phyloP scores from a whole-genome alignment of 768 basidiomycete genomes.

The Erythrobasidium yunnanense region DNA sequence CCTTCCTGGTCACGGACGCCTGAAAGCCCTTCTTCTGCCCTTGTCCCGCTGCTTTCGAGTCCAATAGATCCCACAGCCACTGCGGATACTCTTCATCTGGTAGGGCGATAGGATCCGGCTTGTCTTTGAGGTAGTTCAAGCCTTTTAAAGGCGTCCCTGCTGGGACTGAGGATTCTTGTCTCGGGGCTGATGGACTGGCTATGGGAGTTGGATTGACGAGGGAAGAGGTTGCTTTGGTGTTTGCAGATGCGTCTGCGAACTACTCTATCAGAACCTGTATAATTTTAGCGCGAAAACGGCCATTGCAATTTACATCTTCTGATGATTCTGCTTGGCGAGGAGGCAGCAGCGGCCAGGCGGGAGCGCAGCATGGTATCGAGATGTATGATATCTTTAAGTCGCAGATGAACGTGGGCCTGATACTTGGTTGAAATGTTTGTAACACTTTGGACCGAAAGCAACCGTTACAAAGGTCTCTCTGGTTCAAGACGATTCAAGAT shows the following conservation, averaged over 20 bases:
- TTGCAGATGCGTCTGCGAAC: neutral
- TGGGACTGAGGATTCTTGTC: conserved; percentile 28
- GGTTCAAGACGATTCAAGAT: neutral
- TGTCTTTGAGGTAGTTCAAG: conserved; percentile 42
- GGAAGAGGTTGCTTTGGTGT: conserved; percentile 3
- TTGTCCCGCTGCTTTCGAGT: neutral
- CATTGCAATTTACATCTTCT: too few relatives aligned
- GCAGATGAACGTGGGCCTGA: too few relatives aligned
- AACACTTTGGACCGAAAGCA: too few relatives aligned
- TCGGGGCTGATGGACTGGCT: neutral
- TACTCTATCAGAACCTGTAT: neutral
- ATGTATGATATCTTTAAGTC: too few relatives aligned
- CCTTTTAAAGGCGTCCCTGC: conserved; percentile 42
- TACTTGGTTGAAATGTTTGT: too few relatives aligned
- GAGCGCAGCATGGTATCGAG: too few relatives aligned
- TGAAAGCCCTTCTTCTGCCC: neutral
- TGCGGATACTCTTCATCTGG: conserved; percentile 43
- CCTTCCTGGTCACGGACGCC: neutral
- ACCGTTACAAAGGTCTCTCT: too few relatives aligned
- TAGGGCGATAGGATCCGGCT: conserved; percentile 41
- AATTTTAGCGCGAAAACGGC: neutral
- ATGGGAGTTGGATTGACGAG: conserved; percentile 15
- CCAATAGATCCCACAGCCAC: conserved; percentile 41
- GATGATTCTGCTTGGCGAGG: too few relatives aligned
- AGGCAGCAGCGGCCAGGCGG: too few relatives aligned